Conservation (phyloP, 257 asterid species). For the Lycium barbarum region DNA sequence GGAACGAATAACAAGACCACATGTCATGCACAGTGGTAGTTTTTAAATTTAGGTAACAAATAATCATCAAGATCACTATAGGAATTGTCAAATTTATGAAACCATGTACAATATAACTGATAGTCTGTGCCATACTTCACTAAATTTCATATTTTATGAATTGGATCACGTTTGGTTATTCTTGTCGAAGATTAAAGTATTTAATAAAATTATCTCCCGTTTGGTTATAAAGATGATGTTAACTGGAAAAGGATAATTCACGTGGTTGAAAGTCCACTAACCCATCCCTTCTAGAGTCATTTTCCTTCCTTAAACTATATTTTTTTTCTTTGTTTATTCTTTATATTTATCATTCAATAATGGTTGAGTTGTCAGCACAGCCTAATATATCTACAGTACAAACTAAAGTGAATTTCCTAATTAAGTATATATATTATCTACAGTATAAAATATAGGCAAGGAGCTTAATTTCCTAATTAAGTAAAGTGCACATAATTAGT, state of each 20-base stretch:
- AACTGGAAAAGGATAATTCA: background rate
- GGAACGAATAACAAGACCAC: background rate
- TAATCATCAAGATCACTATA: no score
- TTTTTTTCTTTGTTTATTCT: background rate
- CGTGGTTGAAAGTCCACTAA: conserved; percentile 1
- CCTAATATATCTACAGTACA: background rate
- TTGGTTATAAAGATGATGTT: background rate
- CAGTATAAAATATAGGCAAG: background rate
- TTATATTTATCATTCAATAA: background rate
- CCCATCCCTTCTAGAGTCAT: background rate
- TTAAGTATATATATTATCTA: background rate
- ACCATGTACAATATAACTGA: background rate
- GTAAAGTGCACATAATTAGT: background rate
- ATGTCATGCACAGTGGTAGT: background rate
- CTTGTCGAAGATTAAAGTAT: background rate
- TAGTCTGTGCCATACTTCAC: background rate
- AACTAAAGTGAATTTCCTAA: background rate
- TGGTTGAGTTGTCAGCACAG: background rate
- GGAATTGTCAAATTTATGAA: background rate
- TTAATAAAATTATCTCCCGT: background rate
- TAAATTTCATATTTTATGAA: background rate
- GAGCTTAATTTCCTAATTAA: background rate
- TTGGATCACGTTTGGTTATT: background rate
- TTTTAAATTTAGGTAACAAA: no score
- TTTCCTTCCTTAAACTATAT: background rate